phyloP scores from a whole-genome alignment of 164 flowering plant species.

The Vitis riparia region DNA sequence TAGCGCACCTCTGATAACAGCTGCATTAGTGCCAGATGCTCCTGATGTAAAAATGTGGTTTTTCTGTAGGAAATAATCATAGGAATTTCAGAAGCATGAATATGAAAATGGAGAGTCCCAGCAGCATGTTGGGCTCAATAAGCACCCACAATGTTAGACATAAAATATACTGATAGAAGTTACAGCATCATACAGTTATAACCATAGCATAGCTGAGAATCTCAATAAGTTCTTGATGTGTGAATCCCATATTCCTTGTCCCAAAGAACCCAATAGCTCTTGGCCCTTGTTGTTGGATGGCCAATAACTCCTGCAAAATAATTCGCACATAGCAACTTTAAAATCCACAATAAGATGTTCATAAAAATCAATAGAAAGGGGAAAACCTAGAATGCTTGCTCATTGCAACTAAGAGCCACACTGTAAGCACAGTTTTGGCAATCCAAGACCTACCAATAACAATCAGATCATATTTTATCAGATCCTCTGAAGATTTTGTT shows the following conservation, averaged over 20 bases:
- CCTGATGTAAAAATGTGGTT: constrained; percentile 98
- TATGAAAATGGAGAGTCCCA: neutral
- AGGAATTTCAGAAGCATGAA: constrained; percentile 1
- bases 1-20: constrained; percentile 95
- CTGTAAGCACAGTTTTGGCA: too few species aligned
- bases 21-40: constrained; percentile 98
- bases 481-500: too few species aligned
- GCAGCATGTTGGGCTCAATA: neutral
- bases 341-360: neutral
- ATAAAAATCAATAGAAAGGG: neutral
- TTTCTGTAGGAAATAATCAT: constrained; percentile 51
- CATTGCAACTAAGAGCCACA: too few species aligned
- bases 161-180: constrained; percentile 3
- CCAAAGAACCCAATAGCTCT: constrained; percentile 96
- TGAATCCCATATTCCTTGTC: constrained; percentile 95
- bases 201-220: constrained; percentile 98
- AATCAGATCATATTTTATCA: too few species aligned
- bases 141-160: neutral
- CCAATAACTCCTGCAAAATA: constrained; percentile 75
- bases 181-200: constrained; percentile 70
- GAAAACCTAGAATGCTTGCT: too few species aligned
- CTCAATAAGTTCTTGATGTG: constrained; percentile 98
- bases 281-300: constrained; percentile 98
- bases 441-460: too few species aligned
- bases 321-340: neutral